Evolutionary conservation across 1,284 basidiomycete species (phyloP).

Genomic region (Ustanciosporium gigantosporum): DNA sequence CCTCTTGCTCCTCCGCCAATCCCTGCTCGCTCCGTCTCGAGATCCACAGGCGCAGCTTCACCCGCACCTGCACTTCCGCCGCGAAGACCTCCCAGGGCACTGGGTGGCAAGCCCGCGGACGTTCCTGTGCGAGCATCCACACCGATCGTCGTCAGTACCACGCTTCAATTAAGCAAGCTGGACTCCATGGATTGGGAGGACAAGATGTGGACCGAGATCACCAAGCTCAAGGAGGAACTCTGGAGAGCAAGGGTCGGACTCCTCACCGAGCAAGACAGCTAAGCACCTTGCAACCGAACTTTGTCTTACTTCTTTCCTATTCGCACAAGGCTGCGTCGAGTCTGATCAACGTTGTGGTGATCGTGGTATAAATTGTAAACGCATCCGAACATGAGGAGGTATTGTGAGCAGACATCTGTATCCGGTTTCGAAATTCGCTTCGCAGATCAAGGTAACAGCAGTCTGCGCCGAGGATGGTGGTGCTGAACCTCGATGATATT

Average conservation of each 20-base stretch:
- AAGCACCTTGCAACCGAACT: too few relatives aligned
- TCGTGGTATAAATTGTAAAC: too few relatives aligned
- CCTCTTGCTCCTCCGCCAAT: constrained; percentile 4
- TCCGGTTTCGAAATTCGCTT: too few relatives aligned
- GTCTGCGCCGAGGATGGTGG: too few relatives aligned
- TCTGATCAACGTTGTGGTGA: too few relatives aligned
- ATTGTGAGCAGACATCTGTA: too few relatives aligned
- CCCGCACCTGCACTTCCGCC: constrained; percentile 2
- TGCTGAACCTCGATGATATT: too few relatives aligned
- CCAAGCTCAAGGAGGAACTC: constrained; percentile 50
- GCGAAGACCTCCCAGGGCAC: not conserved
- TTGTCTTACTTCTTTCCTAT: too few relatives aligned
- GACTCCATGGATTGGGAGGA: constrained; percentile 50
- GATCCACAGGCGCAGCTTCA: not conserved
- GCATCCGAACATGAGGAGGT: too few relatives aligned
- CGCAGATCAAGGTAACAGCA: too few relatives aligned
- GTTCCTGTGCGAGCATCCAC: not conserved
- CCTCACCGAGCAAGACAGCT: not conserved
- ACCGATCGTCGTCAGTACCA: constrained; percentile 1
- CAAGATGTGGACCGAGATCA: constrained; percentile 49
- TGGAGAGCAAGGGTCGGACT: constrained; percentile 40
- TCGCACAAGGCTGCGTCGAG: too few relatives aligned
- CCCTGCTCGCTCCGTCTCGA: constrained; percentile 2
- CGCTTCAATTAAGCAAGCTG: constrained; percentile 17
- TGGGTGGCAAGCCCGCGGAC: not conserved